Percentiles rank a stretch among this genome's conserved stretches.
Evolutionary conservation across 352 stramenopile species (phyloP).

Genomic region (Ophiocytium majus): DNA sequence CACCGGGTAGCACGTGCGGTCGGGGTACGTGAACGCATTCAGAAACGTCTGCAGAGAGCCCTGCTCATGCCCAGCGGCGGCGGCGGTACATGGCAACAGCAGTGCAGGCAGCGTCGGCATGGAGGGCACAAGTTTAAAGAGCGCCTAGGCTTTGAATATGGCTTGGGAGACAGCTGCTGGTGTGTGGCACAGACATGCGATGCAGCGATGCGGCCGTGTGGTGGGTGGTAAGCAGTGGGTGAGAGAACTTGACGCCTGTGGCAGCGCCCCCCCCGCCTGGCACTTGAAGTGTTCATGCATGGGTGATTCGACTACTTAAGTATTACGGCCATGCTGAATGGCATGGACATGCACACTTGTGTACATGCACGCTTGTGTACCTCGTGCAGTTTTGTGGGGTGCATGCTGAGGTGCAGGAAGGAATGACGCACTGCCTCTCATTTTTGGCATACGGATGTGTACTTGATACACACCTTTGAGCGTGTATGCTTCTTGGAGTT

Average conservation of each 20-base stretch:
- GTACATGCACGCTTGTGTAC: too few relatives aligned
- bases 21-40: conserved; percentile 97
- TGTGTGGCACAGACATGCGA: background rate
- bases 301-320: too few relatives aligned
- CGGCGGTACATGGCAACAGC: background rate
- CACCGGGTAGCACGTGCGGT: conserved; percentile 99
- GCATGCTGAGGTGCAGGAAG: too few relatives aligned
- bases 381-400: too few relatives aligned
- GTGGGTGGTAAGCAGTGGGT: background rate
- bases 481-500: too few relatives aligned
- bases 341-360: too few relatives aligned
- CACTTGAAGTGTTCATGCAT: too few relatives aligned
- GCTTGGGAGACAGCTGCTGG: background rate
- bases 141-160: background rate
- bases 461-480: too few relatives aligned
- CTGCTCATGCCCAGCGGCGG: background rate
- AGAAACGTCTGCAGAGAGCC: conserved; percentile 97
- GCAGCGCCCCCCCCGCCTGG: too few relatives aligned
- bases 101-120: background rate
- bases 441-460: too few relatives aligned
- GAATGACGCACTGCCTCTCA: too few relatives aligned
- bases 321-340: too few relatives aligned
- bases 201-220: background rate
- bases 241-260: background rate
- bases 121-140: background rate